Percentiles rank a stretch among this genome's conserved stretches.
phyloP scores from a whole-genome alignment of 345 rosid species.

The Jatropha curcas region DNA sequence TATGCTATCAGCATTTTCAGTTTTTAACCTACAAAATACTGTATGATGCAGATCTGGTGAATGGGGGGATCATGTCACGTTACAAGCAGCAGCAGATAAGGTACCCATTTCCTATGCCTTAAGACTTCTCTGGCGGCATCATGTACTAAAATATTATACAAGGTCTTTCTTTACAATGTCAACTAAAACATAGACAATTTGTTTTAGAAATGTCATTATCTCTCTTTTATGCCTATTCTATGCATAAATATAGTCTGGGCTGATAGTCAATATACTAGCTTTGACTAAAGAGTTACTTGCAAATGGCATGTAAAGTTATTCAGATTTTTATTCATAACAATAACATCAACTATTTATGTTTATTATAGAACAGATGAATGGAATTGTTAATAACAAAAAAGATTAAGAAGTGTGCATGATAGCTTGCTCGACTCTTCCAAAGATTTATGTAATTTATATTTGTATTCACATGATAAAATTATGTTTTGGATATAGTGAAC shows the following conservation, averaged over 20 bases:
- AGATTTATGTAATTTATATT: neutral
- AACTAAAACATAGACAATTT: too few species aligned
- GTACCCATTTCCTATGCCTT: conserved; percentile 42
- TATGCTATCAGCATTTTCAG: neutral
- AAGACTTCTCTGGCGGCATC: too few species aligned
- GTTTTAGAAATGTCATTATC: too few species aligned
- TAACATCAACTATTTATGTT: neutral
- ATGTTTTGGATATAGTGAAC: neutral
- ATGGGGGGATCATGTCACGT: conserved; percentile 94
- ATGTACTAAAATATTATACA: too few species aligned
- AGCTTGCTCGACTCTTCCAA: neutral
- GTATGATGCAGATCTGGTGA: conserved; percentile 70
- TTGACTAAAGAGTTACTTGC: neutral
- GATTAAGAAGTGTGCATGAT: neutral
- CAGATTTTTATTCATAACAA: neutral
- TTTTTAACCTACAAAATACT: conserved; percentile 7
- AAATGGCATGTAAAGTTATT: neutral
- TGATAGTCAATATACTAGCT: neutral
- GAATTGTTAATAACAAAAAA: neutral
- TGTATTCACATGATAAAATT: neutral
- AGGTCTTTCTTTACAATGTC: too few species aligned
- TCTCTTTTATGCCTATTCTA: neutral
- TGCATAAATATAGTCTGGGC: neutral
- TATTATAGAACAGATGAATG: neutral
- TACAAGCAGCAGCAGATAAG: conserved; percentile 98